Conservation (phyloP, 208 protist species). For the Leishmania guyanensis region DNA sequence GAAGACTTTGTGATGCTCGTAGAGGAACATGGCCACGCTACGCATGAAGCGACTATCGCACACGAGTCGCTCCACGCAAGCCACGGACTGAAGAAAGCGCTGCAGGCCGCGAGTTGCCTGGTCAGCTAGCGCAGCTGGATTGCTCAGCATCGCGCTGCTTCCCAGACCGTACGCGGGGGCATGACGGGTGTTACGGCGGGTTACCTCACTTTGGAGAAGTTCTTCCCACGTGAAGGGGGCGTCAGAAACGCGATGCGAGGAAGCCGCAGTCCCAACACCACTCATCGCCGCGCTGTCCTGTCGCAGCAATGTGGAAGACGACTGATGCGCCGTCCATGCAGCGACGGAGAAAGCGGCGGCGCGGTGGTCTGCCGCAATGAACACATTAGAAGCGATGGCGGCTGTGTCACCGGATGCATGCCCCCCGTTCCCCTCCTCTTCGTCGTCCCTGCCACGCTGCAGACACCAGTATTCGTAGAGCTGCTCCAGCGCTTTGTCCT, state of each 20-base stretch:
- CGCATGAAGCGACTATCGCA: slow-evolving; percentile 54
- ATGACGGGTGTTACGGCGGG: slow-evolving; percentile 29
- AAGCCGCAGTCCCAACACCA: background rate
- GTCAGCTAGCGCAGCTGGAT: slow-evolving; percentile 34
- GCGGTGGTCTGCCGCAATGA: slow-evolving; percentile 73
- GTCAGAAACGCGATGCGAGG: slow-evolving; percentile 13
- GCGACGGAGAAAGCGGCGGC: slow-evolving; percentile 70
- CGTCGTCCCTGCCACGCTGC: slow-evolving; percentile 12
- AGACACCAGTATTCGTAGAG: slow-evolving; percentile 61
- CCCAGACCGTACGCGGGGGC: background rate
- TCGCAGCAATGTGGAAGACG: background rate
- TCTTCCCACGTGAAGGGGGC: slow-evolving; percentile 72
- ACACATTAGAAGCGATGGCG: slow-evolving; percentile 29
- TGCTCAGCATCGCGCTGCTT: slow-evolving; percentile 10
- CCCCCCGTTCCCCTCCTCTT: background rate
- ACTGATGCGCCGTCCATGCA: slow-evolving; percentile 21
- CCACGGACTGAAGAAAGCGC: slow-evolving; percentile 62
- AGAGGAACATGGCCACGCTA: slow-evolving; percentile 61
- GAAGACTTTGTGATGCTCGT: slow-evolving; percentile 75
- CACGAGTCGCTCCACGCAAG: slow-evolving; percentile 69
- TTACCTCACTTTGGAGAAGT: slow-evolving; percentile 32
- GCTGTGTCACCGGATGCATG: background rate
- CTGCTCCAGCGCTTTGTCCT: slow-evolving; percentile 63
- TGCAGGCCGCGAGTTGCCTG: slow-evolving; percentile 54
- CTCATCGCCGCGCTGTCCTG: background rate